Base-by-base conservation (phyloP, 2,329 filamentous ascomycete genomes). In the Fusarium xylarioides region DNA sequence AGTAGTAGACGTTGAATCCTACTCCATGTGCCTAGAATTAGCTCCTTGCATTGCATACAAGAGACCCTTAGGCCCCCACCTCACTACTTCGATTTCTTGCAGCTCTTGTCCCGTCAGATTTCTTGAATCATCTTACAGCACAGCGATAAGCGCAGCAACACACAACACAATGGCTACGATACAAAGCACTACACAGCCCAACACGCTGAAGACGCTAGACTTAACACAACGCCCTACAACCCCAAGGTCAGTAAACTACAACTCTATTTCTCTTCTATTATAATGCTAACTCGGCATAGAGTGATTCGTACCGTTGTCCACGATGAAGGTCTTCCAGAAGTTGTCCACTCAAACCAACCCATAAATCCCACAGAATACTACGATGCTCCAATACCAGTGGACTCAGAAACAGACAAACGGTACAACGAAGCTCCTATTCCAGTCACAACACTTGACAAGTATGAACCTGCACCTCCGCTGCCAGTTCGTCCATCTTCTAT, bases 281-380 rank as follows among this genome's bases (percentile, higher is more conserved):
- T 28, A 28, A 28, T 28, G 12, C 57, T 74, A 16, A 74, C 15
- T 40, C 6, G 12, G 2, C 19, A 11, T 3, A 76, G 74, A 42
- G 57, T 71, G 11, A 46, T 62, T 44, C 57, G 57, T 15, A 70
- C 50, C 5, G 52, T 72, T 5, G 28, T 76, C 18, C 42, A 52
- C 12, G 74, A 76, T 49, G 74, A 70, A 10, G 69, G 66, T 28
- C 70, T 76, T 2, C 74, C 74, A 28, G 74, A 76, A 34, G 74
- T 73, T 26, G 74, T 68, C 9, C 53, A 54, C 21, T 26, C 63
- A 11, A 49, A 67, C 14, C 42, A 58, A 9, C n/a, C 16, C n/a
- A 4, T 18, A 14, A 49, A 52, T 19, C 9, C 38, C 7, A 49
- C 16, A 19, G 35, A 52, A 43, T 63, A 62, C 47, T 52, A 64